Evolutionary conservation across 2,329 filamentous ascomycete species (phyloP), one percentile per base, ranked within the genome.

Genomic region (Alternaria gaisen): DNA sequence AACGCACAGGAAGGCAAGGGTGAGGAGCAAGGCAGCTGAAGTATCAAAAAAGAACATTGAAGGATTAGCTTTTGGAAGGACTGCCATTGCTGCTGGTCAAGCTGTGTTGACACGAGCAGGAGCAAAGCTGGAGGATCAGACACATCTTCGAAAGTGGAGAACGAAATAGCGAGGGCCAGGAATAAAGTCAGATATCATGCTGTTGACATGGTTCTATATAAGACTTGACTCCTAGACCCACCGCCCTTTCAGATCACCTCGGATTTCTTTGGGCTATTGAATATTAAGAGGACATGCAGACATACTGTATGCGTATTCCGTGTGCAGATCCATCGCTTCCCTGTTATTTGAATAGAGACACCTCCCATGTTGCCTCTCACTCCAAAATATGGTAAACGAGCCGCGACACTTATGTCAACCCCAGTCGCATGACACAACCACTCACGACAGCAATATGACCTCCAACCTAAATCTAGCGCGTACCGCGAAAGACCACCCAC

Each of bases 1-100:
- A 76, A 70, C 58, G 71, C 67, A 36, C 75, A 77, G 62, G 74
- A 74, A 53, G 56, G 65, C 41, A 64, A 69, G 53, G 70, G 63
- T n/a, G 67, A 74, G 32, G 68, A 63, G 28, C 65, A 70, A 43
- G 69, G 66, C 18, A 70, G 65, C 14, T 71, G 58, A 73, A 53
- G 24, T 9, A 28, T n/a, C 32, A 18, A 32, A 14, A 38, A 6
- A 16, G 10, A 30, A 11, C 1, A 36, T 5, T 18, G 38, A 20
- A 18, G 11, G 20, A 12, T n/a, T 6, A 56, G 0, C 22, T 36
- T 38, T 8, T 14, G 24, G 16, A 12, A 43, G 9, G 18, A 42
- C 22, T 22, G n/a, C 9, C 18, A 38, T 22, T 4, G 4, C 16
- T 41, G 10, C 9, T 12, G 5, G 14, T 22, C 11, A 10, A 41